phyloP scores from a whole-genome alignment of 257 asterid genomes.

The Jaltomata sinuosa region DNA sequence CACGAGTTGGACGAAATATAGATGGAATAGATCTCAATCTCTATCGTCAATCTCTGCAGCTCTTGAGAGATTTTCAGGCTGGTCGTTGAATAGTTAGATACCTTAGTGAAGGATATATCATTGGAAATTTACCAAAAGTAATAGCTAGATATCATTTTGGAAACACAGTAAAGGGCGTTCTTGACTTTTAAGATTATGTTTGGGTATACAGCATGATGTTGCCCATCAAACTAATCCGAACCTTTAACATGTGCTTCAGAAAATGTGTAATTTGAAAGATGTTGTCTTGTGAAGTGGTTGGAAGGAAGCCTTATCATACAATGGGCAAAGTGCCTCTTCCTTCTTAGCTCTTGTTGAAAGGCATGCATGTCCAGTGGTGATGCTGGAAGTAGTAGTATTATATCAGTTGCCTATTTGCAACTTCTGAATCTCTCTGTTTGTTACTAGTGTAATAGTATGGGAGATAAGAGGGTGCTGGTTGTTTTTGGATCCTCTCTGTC shows the following conservation, averaged over 20 bases:
- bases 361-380: neutral
- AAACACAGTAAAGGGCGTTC: neutral
- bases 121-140: neutral
- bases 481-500: neutral
- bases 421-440: neutral
- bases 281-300: neutral
- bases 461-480: neutral
- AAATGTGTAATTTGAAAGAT: neutral
- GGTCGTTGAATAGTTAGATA: constrained; percentile 27
- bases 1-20: constrained; percentile 87
- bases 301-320: neutral
- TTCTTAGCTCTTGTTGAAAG: neutral
- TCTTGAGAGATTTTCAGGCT: constrained; percentile 60
- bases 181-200: neutral
- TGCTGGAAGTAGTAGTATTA: neutral
- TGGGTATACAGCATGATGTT: neutral
- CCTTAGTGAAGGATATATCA: constrained; percentile 5
- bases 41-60: constrained; percentile 64
- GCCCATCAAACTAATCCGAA: neutral
- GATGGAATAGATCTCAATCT: constrained; percentile 92
- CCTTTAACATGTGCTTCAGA: neutral
- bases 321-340: neutral
- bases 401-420: neutral
- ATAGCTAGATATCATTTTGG: neutral
- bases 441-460: neutral